Evolutionary conservation across 2,329 filamentous ascomycete genomes (phyloP).

Genomic region (Clonostachys byssicola): DNA sequence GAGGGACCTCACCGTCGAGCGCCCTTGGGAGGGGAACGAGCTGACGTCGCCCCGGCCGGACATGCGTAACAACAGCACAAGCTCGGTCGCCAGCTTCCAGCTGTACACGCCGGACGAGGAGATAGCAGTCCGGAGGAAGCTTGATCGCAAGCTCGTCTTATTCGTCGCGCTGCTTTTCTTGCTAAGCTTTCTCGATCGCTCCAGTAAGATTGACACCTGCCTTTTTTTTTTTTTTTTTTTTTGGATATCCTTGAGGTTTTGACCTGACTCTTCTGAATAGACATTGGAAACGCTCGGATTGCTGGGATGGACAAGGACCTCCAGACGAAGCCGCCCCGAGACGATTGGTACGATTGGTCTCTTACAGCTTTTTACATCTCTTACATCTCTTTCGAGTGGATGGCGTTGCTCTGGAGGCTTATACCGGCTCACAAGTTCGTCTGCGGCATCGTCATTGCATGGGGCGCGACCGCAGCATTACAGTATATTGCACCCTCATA

Average conservation of each 20-base stretch:
- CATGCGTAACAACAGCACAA: slow-evolving; percentile 4
- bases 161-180: slow-evolving; percentile 83
- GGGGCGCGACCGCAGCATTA: slow-evolving; percentile 75
- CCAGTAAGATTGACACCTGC: slow-evolving; percentile 52
- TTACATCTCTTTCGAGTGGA: slow-evolving; percentile 63
- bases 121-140: slow-evolving; percentile 62
- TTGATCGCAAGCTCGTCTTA: slow-evolving; percentile 73
- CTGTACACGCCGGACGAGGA: slow-evolving; percentile 66
- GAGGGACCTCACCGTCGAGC: neutral
- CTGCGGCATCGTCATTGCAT: slow-evolving; percentile 62
- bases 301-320: slow-evolving; percentile 61
- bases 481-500: slow-evolving; percentile 66
- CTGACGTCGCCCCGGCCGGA: neutral
- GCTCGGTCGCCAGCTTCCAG: slow-evolving; percentile 28
- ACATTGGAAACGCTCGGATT: slow-evolving; percentile 60
- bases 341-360: slow-evolving; percentile 55
- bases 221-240: neutral
- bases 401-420: slow-evolving; percentile 57
- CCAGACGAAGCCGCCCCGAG: slow-evolving; percentile 38
- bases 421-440: slow-evolving; percentile 59
- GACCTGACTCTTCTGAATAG: slow-evolving; percentile 20
- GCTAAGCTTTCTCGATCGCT: slow-evolving; percentile 80
- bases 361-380: slow-evolving; percentile 58
- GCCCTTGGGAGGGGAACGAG: neutral
- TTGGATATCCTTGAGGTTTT: neutral